These are phyloP conservation scores for Fagopyrum homotropicum DNA, from an alignment of 148 eudicot genomes.

Conservation along the genomic window DNA sequence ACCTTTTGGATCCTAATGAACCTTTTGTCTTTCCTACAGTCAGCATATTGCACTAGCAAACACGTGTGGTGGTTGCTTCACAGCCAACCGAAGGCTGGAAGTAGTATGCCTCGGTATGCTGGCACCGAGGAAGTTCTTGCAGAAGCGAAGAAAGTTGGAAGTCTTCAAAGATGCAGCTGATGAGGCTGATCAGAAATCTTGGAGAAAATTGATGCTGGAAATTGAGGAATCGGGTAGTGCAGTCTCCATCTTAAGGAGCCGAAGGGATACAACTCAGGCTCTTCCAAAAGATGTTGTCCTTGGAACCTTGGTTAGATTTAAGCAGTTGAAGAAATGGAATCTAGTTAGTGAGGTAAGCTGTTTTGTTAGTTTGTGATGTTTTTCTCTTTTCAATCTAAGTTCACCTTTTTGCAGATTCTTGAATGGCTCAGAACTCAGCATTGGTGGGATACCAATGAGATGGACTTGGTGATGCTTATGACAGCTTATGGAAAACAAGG, in stretches of 20 bases:
- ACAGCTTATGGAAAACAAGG: conserved; percentile 91
- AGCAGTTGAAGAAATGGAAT: conserved; percentile 93
- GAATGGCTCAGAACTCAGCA: conserved; percentile 94
- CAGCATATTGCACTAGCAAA: conserved; percentile 33
- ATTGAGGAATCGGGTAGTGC: conserved; percentile 81
- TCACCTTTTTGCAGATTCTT: conserved; percentile 46
- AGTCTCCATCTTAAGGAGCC: conserved; percentile 56
- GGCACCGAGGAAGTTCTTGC: conserved; percentile 88
- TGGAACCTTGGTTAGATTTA: conserved; percentile 84
- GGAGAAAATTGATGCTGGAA: conserved; percentile 79
- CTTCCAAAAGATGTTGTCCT: conserved; percentile 78
- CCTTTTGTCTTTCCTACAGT: conserved; percentile 30
- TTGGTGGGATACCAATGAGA: conserved; percentile 89
- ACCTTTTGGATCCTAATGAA: conserved; percentile 10
- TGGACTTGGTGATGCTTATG: conserved; percentile 84
- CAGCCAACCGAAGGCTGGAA: conserved; percentile 36
- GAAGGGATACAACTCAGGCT: conserved; percentile 43
- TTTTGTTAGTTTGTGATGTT: background rate
- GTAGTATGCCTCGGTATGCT: conserved; percentile 81
- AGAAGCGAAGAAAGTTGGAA: conserved; percentile 69
- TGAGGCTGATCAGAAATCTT: conserved; percentile 76
- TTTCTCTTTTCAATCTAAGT: background rate
- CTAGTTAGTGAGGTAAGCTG: conserved; percentile 74
- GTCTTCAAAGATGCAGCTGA: conserved; percentile 69
- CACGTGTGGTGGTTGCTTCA: conserved; percentile 31